Percentiles rank a stretch among this genome's conserved stretches.
These are phyloP conservation scores for Malassezia pachydermatis DNA, from an alignment of 1,284 basidiomycete species.

Conservation along the genomic window DNA sequence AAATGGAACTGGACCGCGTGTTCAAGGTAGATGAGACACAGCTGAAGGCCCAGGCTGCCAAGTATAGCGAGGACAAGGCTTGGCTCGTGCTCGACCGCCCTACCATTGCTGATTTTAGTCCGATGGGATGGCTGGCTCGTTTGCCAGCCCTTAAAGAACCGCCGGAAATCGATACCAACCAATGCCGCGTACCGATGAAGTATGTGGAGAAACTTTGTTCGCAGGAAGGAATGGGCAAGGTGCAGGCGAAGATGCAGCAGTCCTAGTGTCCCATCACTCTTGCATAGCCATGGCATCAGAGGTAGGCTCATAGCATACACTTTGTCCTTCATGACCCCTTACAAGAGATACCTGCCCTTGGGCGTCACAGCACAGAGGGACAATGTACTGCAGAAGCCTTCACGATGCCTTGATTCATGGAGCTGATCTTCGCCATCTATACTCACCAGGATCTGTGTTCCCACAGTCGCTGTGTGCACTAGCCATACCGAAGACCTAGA, in stretches of 20 bases:
- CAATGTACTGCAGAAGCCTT: slow-evolving; percentile 33
- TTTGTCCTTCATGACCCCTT: too few species aligned
- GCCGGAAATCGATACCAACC: background rate
- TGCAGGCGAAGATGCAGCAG: too few species aligned
- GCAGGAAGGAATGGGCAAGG: too few species aligned
- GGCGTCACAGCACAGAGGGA: slow-evolving; percentile 15
- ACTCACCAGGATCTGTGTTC: slow-evolving; percentile 25
- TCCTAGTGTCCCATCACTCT: too few species aligned
- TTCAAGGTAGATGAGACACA: slow-evolving; percentile 33
- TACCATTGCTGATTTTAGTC: slow-evolving; percentile 34
- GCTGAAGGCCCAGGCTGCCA: slow-evolving; percentile 22
- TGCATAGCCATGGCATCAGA: too few species aligned
- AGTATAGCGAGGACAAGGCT: slow-evolving; percentile 21
- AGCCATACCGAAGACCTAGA: slow-evolving; percentile 21
- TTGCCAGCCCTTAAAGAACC: background rate
- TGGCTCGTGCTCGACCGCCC: slow-evolving; percentile 36
- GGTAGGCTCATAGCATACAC: too few species aligned
- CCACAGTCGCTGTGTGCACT: slow-evolving; percentile 30
- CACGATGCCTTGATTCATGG: slow-evolving; percentile 20
- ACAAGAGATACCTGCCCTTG: background rate
- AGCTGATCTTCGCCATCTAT: slow-evolving; percentile 21
- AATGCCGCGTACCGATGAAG: background rate
- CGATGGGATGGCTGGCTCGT: background rate
- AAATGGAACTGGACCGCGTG: slow-evolving; percentile 31
- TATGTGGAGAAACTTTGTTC: background rate